Conservation (phyloP, 495 filamentous ascomycete genomes). For the Aspergillus steynii region DNA sequence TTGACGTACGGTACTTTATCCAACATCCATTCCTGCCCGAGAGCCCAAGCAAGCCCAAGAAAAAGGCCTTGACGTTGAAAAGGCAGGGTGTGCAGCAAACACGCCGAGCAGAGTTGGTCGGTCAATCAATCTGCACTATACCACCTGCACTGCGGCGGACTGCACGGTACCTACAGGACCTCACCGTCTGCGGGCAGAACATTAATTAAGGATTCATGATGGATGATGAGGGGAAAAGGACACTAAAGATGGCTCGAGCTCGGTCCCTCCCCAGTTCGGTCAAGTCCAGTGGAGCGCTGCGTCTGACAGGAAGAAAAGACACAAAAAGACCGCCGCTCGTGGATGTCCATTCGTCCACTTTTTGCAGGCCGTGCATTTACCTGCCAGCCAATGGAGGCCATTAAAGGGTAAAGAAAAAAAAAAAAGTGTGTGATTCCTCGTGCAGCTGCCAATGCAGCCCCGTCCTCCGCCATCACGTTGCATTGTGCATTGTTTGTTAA, state of each 20-base stretch:
- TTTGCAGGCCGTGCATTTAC: not conserved
- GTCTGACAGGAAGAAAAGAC: not conserved
- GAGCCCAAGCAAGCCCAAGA: not conserved
- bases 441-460: not conserved
- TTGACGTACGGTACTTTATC: not conserved
- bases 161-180: too few species aligned
- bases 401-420: not conserved
- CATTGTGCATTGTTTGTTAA: not conserved
- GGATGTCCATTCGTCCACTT: not conserved
- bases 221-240: not conserved
- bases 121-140: not conserved
- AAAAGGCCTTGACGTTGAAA: not conserved
- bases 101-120: not conserved
- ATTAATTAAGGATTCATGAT: not conserved
- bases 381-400: not conserved
- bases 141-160: too few species aligned
- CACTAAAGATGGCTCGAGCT: not conserved
- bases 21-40: not conserved
- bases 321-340: not conserved
- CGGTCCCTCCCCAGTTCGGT: not conserved
- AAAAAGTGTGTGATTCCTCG: not conserved
- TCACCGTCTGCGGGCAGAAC: too few species aligned
- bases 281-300: not conserved
- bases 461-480: not conserved
- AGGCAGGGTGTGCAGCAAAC: not conserved